Evolutionary conservation across 1,139 yeast species (phyloP).

Genomic region (Zygosaccharomyces sapae): DNA sequence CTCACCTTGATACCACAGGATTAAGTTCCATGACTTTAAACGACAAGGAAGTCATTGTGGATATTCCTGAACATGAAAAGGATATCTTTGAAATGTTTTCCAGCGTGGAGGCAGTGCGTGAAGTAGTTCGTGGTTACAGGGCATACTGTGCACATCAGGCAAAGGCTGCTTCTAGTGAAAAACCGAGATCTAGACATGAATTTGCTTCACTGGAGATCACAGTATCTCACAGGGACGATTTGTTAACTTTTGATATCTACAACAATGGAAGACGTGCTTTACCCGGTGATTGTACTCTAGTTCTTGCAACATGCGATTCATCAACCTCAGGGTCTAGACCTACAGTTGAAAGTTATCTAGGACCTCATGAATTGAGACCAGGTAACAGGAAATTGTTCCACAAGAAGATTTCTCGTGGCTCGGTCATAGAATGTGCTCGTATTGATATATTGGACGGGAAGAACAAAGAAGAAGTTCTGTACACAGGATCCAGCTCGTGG

Average conservation of each 20-base stretch:
- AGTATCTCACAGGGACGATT: constrained; percentile 17
- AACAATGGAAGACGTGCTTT: constrained; percentile 16
- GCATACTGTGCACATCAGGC: constrained; percentile 10
- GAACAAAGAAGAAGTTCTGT: not conserved
- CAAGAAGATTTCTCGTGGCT: not conserved
- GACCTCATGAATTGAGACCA: constrained; percentile 17
- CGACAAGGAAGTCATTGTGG: constrained; percentile 19
- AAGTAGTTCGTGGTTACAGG: constrained; percentile 15
- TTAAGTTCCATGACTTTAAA: constrained; percentile 1
- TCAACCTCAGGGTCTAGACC: constrained; percentile 5
- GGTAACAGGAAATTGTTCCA: constrained; percentile 16
- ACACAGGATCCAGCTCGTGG: not conserved
- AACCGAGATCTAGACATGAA: constrained; percentile 12
- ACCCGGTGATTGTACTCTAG: constrained; percentile 17
- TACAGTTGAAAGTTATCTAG: constrained; percentile 16
- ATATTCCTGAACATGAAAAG: constrained; percentile 17
- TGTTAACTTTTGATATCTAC: constrained; percentile 18
- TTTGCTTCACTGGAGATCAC: not conserved
- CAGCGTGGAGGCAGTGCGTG: constrained; percentile 14
- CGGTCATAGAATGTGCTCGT: not conserved
- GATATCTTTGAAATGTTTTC: constrained; percentile 19
- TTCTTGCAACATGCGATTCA: constrained; percentile 13
- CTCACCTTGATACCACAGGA: not conserved
- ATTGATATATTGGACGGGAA: not conserved
- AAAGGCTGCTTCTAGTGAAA: constrained; percentile 10